Evolutionary conservation across 148 eudicot species (phyloP).

Genomic region (Tetragonia tetragonoides): DNA sequence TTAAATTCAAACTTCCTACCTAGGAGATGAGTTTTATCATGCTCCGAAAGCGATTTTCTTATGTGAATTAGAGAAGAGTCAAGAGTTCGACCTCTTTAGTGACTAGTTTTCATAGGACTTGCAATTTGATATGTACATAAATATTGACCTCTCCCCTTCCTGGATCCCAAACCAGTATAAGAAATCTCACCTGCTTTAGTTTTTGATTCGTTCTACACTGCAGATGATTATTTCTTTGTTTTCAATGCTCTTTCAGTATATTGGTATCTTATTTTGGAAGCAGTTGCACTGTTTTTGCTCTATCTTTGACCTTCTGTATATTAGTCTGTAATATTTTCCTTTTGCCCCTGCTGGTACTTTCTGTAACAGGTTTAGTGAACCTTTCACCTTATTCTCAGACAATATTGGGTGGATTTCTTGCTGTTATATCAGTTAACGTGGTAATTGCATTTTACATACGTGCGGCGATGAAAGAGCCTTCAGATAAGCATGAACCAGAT

Average conservation of each 20-base stretch:
- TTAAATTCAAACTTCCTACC: background rate
- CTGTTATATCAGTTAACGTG: constrained; percentile 80
- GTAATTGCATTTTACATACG: constrained; percentile 70
- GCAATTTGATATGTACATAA: background rate
- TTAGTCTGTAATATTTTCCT: background rate
- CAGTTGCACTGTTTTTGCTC: background rate
- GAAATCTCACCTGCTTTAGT: background rate
- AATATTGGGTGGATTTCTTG: constrained; percentile 74
- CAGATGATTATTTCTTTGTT: background rate
- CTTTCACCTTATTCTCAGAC: constrained; percentile 63
- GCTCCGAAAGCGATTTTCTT: background rate
- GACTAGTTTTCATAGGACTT: background rate
- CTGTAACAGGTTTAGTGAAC: constrained; percentile 45
- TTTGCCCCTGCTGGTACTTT: background rate
- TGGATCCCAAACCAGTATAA: background rate
- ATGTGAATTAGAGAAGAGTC: no score
- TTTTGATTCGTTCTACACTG: background rate
- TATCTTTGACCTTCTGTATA: background rate
- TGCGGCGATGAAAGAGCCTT: constrained; percentile 81
- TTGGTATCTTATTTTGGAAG: background rate
- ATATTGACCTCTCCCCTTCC: no score
- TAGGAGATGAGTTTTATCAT: background rate
- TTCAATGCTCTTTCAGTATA: background rate
- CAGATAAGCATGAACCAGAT: constrained; percentile 81
- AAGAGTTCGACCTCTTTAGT: no score